A percentile compares a stretch with the other conserved stretches of the same genome.
These are phyloP conservation scores for Babesia caballi DNA, from an alignment of 169 alveolate genomes.

Conservation along the genomic window DNA sequence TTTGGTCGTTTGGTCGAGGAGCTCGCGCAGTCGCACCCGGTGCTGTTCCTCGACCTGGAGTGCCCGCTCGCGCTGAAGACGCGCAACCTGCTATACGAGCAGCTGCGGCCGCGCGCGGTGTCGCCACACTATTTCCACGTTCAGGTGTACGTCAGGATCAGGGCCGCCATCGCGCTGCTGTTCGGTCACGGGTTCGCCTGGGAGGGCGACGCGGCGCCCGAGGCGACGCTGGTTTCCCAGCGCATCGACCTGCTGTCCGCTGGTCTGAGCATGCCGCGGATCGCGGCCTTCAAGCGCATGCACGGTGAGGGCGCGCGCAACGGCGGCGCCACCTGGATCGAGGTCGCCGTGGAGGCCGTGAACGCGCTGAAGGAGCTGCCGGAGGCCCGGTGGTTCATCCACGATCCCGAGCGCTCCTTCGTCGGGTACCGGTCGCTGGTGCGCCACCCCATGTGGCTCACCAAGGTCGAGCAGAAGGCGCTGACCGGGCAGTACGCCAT, in stretches of 20 bases:
- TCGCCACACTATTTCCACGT: slow-evolving; percentile 18
- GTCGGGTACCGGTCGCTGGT: slow-evolving; percentile 62
- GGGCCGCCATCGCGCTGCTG: slow-evolving; percentile 14
- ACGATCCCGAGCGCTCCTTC: slow-evolving; percentile 69
- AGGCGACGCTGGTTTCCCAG: slow-evolving; percentile 11
- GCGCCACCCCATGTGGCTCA: slow-evolving; percentile 71
- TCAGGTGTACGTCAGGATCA: slow-evolving; percentile 19
- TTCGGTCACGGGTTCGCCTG: slow-evolving; percentile 38
- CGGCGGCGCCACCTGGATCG: slow-evolving; percentile 57
- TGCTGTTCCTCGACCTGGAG: slow-evolving; percentile 27
- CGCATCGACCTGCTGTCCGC: slow-evolving; percentile 13
- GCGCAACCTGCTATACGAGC: slow-evolving; percentile 25
- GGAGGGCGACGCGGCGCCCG: slow-evolving; percentile 50
- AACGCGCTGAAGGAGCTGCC: slow-evolving; percentile 71
- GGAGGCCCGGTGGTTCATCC: slow-evolving; percentile 70
- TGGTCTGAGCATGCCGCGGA: slow-evolving; percentile 59
- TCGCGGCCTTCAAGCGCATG: slow-evolving; percentile 49
- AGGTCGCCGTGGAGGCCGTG: slow-evolving; percentile 71
- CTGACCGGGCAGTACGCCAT: slow-evolving; percentile 44
- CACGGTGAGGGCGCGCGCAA: slow-evolving; percentile 53
- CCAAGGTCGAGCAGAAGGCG: slow-evolving; percentile 65
- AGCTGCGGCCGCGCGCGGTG: slow-evolving; percentile 20
- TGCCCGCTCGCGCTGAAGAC: not conserved
- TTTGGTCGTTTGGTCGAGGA: slow-evolving; percentile 32
- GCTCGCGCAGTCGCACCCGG: slow-evolving; percentile 36